Evolutionary conservation across 495 filamentous ascomycete species (phyloP).

Genomic region (Lentithecium fluviatile): DNA sequence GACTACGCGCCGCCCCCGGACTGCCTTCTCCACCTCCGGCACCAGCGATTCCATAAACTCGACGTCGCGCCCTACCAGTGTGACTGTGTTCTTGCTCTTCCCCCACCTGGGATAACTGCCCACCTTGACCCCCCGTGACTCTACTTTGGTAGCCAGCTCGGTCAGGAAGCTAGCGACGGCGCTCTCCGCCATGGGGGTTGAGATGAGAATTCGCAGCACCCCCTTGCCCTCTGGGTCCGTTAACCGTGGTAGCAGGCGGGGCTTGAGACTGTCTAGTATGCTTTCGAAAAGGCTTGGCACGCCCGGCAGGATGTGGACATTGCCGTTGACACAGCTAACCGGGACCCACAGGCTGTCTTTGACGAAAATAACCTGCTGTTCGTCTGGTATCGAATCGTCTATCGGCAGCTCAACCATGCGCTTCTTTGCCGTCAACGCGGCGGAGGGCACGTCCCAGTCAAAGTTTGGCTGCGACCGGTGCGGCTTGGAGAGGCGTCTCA

Average conservation of each 20-base stretch:
- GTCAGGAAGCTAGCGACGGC: conserved; percentile 78
- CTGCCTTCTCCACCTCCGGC: conserved; percentile 60
- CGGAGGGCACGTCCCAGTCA: conserved; percentile 79
- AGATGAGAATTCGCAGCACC: conserved; percentile 72
- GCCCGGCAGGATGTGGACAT: conserved; percentile 89
- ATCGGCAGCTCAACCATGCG: conserved; percentile 87
- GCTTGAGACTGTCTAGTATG: conserved; percentile 74
- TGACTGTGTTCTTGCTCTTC: conserved; percentile 84
- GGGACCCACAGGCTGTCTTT: conserved; percentile 88
- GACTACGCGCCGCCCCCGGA: conserved; percentile 56
- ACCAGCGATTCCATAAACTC: conserved; percentile 62
- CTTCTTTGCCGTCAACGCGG: conserved; percentile 72
- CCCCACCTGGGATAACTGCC: conserved; percentile 95
- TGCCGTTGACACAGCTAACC: conserved; percentile 80
- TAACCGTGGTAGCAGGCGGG: conserved; percentile 63
- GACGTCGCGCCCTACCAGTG: conserved; percentile 74
- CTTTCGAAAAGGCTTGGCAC: conserved; percentile 80
- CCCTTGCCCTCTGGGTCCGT: conserved; percentile 77
- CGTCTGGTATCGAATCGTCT: conserved; percentile 60
- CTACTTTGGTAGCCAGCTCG: conserved; percentile 68
- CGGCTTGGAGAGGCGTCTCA: conserved; percentile 75
- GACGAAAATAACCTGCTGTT: conserved; percentile 70
- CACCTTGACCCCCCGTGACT: conserved; percentile 79
- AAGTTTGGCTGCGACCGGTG: conserved; percentile 73
- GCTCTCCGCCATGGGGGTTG: conserved; percentile 84